phyloP scores from a whole-genome alignment of 768 basidiomycete genomes.

The Phallus indusiatus region DNA sequence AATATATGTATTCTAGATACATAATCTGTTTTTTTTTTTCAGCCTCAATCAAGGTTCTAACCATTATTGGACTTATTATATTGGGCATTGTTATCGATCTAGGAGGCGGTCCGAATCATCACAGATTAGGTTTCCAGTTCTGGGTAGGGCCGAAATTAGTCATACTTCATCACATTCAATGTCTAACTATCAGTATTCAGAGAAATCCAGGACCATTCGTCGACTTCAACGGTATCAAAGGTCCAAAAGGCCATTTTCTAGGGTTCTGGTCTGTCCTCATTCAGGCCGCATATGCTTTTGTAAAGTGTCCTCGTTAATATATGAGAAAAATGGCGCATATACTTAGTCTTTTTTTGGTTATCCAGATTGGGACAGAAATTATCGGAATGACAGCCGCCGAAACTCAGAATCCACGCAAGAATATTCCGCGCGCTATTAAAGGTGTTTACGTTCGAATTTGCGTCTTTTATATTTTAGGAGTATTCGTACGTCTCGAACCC shows the following conservation, averaged over 20 bases:
- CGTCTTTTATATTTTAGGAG: constrained; percentile 23
- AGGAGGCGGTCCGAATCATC: constrained; percentile 17
- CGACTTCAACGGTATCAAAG: constrained; percentile 26
- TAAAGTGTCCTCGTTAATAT: neutral
- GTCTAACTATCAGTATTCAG: constrained; percentile 15
- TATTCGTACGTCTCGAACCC: constrained; percentile 16
- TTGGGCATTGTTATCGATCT: constrained; percentile 2
- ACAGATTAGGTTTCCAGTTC: constrained; percentile 36
- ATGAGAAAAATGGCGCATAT: no score
- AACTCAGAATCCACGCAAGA: constrained; percentile 31
- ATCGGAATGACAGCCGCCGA: constrained; percentile 35
- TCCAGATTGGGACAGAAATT: constrained; percentile 38
- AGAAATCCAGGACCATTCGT: constrained; percentile 26
- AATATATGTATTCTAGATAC: neutral
- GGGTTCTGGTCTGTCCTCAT: constrained; percentile 31
- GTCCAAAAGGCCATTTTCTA: constrained; percentile 31
- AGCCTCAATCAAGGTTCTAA: constrained; percentile 33
- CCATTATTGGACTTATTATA: constrained; percentile 24
- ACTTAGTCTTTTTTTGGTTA: constrained; percentile 17
- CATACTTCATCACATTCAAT: constrained; percentile 6
- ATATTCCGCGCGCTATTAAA: constrained; percentile 32
- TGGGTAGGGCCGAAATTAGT: constrained; percentile 23
- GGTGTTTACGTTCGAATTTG: constrained; percentile 30
- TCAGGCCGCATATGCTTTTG: constrained; percentile 18
- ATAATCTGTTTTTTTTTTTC: neutral